Percentiles rank a stretch among this genome's conserved stretches.
Evolutionary conservation across 441 rosid species (phyloP).

Genomic region (Pelargonium australe): DNA sequence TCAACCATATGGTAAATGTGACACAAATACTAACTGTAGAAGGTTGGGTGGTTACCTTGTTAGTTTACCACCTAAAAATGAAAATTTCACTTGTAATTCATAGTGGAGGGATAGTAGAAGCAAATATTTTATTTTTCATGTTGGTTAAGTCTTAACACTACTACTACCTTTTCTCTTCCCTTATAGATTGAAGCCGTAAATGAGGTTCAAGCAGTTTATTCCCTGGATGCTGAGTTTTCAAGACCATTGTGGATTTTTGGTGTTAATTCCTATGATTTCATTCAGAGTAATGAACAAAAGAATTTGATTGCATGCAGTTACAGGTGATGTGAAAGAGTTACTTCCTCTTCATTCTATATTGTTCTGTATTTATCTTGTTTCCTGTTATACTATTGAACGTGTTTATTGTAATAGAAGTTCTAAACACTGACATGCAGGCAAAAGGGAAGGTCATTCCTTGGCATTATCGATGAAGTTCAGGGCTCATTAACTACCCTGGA

Average conservation of each 20-base stretch:
- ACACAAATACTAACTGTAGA: too few species aligned
- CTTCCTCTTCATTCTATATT: constrained; percentile 10
- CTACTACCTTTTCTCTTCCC: constrained; percentile 10
- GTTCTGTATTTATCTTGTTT: constrained; percentile 7
- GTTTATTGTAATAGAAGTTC: constrained; percentile 3
- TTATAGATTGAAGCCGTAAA: constrained; percentile 59
- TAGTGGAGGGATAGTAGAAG: background rate
- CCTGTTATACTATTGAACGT: background rate
- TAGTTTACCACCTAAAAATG: too few species aligned
- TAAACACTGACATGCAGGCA: constrained; percentile 47
- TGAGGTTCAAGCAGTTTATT: constrained; percentile 49
- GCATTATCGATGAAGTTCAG: constrained; percentile 55
- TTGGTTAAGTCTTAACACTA: background rate
- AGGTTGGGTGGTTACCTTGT: too few species aligned
- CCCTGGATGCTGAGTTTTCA: constrained; percentile 71
- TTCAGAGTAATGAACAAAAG: constrained; percentile 44
- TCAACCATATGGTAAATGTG: too few species aligned
- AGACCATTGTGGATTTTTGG: constrained; percentile 82
- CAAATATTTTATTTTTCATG: background rate
- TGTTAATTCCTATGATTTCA: constrained; percentile 63
- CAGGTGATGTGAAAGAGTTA: constrained; percentile 39
- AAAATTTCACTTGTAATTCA: too few species aligned
- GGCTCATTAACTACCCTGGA: constrained; percentile 62
- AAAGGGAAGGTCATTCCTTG: constrained; percentile 77
- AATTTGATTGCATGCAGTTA: constrained; percentile 72